Base-by-base conservation (phyloP, 441 rosid genomes). In the Monsonia emarginata region DNA sequence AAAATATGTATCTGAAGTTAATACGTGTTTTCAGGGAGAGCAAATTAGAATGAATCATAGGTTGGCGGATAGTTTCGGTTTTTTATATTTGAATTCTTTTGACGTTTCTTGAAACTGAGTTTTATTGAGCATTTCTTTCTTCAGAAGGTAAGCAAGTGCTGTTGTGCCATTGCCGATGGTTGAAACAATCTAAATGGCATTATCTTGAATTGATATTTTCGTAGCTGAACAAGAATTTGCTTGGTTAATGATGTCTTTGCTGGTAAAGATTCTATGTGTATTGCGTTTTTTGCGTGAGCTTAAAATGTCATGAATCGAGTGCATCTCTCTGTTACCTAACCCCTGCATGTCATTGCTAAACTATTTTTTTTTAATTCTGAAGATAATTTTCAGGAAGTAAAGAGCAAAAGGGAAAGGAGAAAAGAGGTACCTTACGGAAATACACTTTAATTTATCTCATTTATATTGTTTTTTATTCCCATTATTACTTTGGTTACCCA, bases 381-480 rank as follows among this genome's bases (percentile, higher is more conserved):
- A 85, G 89, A 85, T 79, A 72, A 79, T 56, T 85, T 85, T 76
- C 86, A 75, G 48, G 79, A 76, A 80, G 89, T 83, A 79, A 83
- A 83, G 82, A 85, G 86, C 85, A 85, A 75, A 61, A 84, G 84
- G 44, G 83, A 81, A 50, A 79, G 82, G 69, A 79, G 83, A 72
- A 85, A 78, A 81, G 82, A 83, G 89, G 89, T 85, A 75, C 60
- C 26, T 50, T 34, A 44, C 25, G n/a, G 24, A 13, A 42, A 48
- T 27, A 18, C 40, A 48, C 36, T 31, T 24, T 36, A 21, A 54
- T 25, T 60, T 3, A 16, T 61, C 18, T 42, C 22, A 44, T 44
- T 61, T 71, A 31, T 16, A 22, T 10, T n/a, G 19, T 0, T 44
- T 22, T 31, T 48, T 36, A 30, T 61, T 58, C 63, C 63, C 63